Percentiles rank a stretch among this genome's conserved stretches.
These are phyloP conservation scores for Xylaria polymorpha DNA, from an alignment of 2,329 filamentous ascomycete genomes.

Conservation along the genomic window DNA sequence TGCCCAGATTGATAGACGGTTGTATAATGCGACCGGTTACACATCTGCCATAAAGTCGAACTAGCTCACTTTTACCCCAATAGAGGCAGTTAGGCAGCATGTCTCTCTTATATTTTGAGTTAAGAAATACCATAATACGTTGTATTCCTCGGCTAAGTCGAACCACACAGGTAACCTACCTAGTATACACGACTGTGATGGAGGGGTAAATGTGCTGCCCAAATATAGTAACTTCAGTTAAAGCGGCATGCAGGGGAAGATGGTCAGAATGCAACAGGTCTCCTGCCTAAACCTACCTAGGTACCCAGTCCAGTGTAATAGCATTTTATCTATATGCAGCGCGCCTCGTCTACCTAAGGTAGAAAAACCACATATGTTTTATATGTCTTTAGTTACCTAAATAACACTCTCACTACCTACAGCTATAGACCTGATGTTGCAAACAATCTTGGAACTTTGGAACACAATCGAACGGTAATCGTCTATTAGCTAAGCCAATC, in stretches of 20 bases:
- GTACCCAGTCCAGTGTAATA: background rate
- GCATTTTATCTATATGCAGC: background rate
- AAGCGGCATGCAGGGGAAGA: background rate
- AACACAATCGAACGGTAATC: background rate
- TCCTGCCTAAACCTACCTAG: background rate
- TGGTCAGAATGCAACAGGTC: background rate
- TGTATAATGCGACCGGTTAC: too few species aligned
- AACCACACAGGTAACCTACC: too few species aligned
- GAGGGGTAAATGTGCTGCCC: constrained; percentile 1
- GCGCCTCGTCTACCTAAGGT: background rate
- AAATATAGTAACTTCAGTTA: constrained; percentile 10
- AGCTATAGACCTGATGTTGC: too few species aligned
- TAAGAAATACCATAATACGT: background rate
- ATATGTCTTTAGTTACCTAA: too few species aligned
- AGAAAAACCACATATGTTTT: background rate
- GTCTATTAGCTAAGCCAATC: background rate
- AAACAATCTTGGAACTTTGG: too few species aligned
- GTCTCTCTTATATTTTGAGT: background rate
- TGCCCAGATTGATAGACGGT: too few species aligned
- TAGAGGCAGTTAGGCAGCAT: background rate
- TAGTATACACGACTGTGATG: background rate
- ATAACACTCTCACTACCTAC: too few species aligned
- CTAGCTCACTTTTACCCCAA: background rate
- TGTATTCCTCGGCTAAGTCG: background rate
- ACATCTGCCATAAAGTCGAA: background rate